Evolutionary conservation across 768 basidiomycete genomes (phyloP).

Genomic region (Hortiboletus flavorubellus): DNA sequence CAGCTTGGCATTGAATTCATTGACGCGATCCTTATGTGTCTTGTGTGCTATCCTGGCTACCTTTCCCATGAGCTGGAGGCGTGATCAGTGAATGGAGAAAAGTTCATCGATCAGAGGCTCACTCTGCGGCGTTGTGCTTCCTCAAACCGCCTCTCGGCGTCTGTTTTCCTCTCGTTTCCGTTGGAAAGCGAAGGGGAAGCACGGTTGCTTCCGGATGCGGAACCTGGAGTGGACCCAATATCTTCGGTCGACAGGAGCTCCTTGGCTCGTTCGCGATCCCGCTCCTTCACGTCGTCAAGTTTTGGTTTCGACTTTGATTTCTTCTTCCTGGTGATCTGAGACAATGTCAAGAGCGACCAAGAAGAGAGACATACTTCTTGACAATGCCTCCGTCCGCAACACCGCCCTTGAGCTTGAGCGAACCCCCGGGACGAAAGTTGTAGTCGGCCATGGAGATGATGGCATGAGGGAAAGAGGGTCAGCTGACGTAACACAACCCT

Average conservation of each 20-base stretch:
- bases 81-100: slow-evolving; percentile 6
- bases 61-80: slow-evolving; percentile 62
- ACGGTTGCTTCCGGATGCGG: slow-evolving; percentile 54
- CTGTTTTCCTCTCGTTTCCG: slow-evolving; percentile 63
- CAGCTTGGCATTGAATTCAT: slow-evolving; percentile 83
- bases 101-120: slow-evolving; percentile 25
- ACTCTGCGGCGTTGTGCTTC: slow-evolving; percentile 82
- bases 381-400: slow-evolving; percentile 74
- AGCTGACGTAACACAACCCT: slow-evolving; percentile 32
- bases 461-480: slow-evolving; percentile 7
- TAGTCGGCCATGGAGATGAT: slow-evolving; percentile 69
- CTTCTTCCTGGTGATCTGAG: slow-evolving; percentile 62
- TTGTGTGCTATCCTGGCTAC: slow-evolving; percentile 76
- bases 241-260: slow-evolving; percentile 52
- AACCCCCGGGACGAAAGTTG: slow-evolving; percentile 79
- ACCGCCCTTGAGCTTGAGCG: slow-evolving; percentile 87
- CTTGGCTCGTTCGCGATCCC: slow-evolving; percentile 43
- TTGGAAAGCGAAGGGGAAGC: slow-evolving; percentile 57
- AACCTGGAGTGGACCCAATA: slow-evolving; percentile 36
- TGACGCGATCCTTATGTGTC: slow-evolving; percentile 92
- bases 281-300: slow-evolving; percentile 42
- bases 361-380: slow-evolving; percentile 62
- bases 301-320: slow-evolving; percentile 71
- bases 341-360: neutral
- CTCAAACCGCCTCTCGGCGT: slow-evolving; percentile 86